phyloP scores from a whole-genome alignment of 495 filamentous ascomycete species.

The Aspergillus taichungensis region DNA sequence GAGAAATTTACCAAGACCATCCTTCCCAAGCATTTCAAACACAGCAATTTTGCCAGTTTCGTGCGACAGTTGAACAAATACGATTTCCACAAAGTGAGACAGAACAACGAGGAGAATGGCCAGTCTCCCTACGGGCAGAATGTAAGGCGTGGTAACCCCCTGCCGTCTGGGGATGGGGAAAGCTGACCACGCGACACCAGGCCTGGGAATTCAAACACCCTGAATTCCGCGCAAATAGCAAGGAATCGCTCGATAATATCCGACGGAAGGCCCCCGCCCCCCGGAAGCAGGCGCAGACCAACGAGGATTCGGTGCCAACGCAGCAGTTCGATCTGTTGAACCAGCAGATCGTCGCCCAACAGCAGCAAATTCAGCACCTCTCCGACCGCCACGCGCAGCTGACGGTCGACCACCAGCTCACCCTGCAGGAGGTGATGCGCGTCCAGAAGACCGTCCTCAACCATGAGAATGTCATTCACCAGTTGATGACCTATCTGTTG shows the following conservation, averaged over 20 bases:
- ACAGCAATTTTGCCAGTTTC: constrained; percentile 99
- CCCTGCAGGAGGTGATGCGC: constrained; percentile 78
- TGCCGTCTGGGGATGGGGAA: neutral
- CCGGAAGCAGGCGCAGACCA: constrained; percentile 56
- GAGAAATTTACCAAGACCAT: constrained; percentile 98
- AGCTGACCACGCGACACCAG: constrained; percentile 32
- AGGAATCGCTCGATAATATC: constrained; percentile 95
- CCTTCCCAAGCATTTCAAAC: constrained; percentile 97
- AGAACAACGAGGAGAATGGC: constrained; percentile 89
- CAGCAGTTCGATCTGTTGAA: constrained; percentile 89
- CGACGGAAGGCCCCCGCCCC: constrained; percentile 90
- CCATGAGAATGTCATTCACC: constrained; percentile 67
- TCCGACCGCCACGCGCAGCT: constrained; percentile 80
- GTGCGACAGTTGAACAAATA: constrained; percentile 99
- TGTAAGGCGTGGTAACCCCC: constrained; percentile 46
- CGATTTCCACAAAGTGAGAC: constrained; percentile 98
- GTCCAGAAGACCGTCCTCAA: constrained; percentile 86
- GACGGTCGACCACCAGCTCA: constrained; percentile 73
- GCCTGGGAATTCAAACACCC: constrained; percentile 98
- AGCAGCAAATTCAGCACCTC: constrained; percentile 81
- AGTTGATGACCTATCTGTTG: constrained; percentile 63
- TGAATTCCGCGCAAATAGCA: constrained; percentile 91
- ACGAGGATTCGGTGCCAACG: constrained; percentile 67
- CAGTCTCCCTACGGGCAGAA: constrained; percentile 85
- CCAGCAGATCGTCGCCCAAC: constrained; percentile 79